Percentiles rank a stretch among this genome's conserved stretches.
These are phyloP conservation scores for Macrophomina pseudophaseolina DNA, from an alignment of 2,329 filamentous ascomycete species.

Conservation along the genomic window DNA sequence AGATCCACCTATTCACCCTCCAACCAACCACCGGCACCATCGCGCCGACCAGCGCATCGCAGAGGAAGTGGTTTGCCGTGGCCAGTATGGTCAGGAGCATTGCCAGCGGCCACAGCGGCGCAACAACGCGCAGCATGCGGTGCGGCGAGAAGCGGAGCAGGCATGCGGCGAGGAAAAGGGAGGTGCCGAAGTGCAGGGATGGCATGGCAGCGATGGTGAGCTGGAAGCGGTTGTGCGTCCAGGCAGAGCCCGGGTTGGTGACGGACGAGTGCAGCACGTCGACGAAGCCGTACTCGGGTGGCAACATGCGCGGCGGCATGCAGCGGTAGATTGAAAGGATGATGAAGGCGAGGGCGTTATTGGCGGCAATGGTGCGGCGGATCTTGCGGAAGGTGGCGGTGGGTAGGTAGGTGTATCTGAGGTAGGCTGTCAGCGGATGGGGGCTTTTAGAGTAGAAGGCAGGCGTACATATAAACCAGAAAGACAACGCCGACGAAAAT, in stretches of 20 bases:
- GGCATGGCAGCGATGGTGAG: constrained; percentile 58
- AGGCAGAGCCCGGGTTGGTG: constrained; percentile 33
- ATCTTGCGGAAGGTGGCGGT: constrained; percentile 48
- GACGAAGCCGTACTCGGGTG: constrained; percentile 53
- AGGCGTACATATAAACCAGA: constrained; percentile 52
- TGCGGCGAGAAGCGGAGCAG: constrained; percentile 50
- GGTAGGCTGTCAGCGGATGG: not conserved
- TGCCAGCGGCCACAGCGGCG: constrained; percentile 50
- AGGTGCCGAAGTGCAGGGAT: constrained; percentile 54
- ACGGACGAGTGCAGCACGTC: constrained; percentile 48
- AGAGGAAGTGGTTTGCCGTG: constrained; percentile 49
- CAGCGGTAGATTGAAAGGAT: constrained; percentile 56
- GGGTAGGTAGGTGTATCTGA: constrained; percentile 45
- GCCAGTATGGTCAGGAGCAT: constrained; percentile 52
- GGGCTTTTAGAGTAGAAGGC: too few relatives aligned
- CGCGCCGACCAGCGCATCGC: constrained; percentile 45
- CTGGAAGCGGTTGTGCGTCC: constrained; percentile 55
- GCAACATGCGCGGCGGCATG: constrained; percentile 56
- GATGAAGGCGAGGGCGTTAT: constrained; percentile 56
- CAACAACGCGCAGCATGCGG: constrained; percentile 41
- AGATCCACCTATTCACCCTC: constrained; percentile 32
- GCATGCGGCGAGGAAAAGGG: constrained; percentile 44
- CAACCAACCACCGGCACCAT: constrained; percentile 44
- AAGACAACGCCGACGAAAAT: constrained; percentile 54
- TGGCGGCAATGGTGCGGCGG: constrained; percentile 55